Conservation (phyloP, 1,284 basidiomycete species). For the Schizophyllum commune region DNA sequence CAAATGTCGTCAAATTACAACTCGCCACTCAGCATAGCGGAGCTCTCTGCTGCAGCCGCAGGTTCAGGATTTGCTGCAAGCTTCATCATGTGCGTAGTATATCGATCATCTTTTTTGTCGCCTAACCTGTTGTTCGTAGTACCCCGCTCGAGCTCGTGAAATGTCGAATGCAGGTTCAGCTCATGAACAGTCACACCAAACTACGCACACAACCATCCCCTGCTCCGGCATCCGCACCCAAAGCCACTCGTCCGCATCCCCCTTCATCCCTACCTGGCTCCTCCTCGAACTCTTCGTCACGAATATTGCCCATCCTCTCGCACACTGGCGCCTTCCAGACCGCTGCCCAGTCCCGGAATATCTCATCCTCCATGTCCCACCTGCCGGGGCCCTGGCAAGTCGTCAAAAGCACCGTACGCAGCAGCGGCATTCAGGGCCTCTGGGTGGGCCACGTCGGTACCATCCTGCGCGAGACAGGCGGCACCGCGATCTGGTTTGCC, state of each 20-base stretch:
- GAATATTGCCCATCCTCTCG: conserved; percentile 13
- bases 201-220: conserved; percentile 28
- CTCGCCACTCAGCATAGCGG: conserved; percentile 47
- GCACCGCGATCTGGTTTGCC: conserved; percentile 87
- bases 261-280: neutral
- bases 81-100: conserved; percentile 66
- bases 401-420: conserved; percentile 56
- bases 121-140: conserved; percentile 28
- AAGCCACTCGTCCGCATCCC: conserved; percentile 5
- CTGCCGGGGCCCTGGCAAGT: conserved; percentile 66
- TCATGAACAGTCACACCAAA: conserved; percentile 33
- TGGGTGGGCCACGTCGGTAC: conserved; percentile 98
- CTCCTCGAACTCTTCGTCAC: neutral
- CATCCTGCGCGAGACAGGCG: conserved; percentile 89
- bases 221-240: conserved; percentile 13
- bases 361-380: conserved; percentile 7
- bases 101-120: neutral
- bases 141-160: conserved; percentile 96
- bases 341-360: conserved; percentile 12
- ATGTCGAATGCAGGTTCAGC: conserved; percentile 98
- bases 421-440: conserved; percentile 73
- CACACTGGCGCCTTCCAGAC: conserved; percentile 17
- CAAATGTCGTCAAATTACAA: conserved; percentile 15
- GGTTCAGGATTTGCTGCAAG: conserved; percentile 83
- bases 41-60: conserved; percentile 76